Conservation (phyloP, 2,329 filamentous ascomycete species). For the Verruconis gallopava region DNA sequence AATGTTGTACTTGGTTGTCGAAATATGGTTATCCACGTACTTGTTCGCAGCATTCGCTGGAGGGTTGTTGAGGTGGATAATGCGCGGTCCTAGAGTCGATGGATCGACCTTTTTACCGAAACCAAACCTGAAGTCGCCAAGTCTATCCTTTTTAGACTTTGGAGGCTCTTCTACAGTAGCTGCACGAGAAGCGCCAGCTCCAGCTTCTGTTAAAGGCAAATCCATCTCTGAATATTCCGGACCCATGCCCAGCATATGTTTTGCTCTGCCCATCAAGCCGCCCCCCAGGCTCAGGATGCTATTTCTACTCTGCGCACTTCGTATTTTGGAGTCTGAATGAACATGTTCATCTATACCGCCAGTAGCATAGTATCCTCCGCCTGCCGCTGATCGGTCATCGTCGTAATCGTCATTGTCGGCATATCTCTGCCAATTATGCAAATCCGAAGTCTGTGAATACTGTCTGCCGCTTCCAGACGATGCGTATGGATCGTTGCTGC, state of each 20-base stretch:
- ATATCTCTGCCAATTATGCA: conserved; percentile 84
- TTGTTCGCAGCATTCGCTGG: conserved; percentile 81
- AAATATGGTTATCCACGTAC: conserved; percentile 93
- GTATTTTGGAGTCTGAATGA: conserved; percentile 1
- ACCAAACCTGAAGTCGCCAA: conserved; percentile 80
- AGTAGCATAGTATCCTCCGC: conserved; percentile 56
- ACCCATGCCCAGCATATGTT: conserved; percentile 81
- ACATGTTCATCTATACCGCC: conserved; percentile 43
- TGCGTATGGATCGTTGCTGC: background rate
- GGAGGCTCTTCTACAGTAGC: conserved; percentile 27
- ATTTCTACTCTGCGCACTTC: conserved; percentile 51
- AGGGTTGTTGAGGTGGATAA: conserved; percentile 93
- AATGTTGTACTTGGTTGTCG: conserved; percentile 93
- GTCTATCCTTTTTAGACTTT: conserved; percentile 30
- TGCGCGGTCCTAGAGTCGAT: conserved; percentile 75
- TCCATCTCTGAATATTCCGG: conserved; percentile 75
- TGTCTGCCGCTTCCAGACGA: conserved; percentile 18
- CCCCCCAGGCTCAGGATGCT: conserved; percentile 81
- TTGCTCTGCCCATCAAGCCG: conserved; percentile 73
- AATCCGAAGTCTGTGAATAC: conserved; percentile 64
- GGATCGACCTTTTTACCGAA: conserved; percentile 82
- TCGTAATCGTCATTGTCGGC: conserved; percentile 79
- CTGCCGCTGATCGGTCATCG: conserved; percentile 59
- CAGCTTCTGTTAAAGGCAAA: conserved; percentile 75
- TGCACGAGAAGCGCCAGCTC: conserved; percentile 29